A percentile compares a stretch with the other conserved stretches of the same genome.
These are phyloP conservation scores for Picea sitchensis DNA, from an alignment of 75 land plant species.

Conservation along the genomic window DNA sequence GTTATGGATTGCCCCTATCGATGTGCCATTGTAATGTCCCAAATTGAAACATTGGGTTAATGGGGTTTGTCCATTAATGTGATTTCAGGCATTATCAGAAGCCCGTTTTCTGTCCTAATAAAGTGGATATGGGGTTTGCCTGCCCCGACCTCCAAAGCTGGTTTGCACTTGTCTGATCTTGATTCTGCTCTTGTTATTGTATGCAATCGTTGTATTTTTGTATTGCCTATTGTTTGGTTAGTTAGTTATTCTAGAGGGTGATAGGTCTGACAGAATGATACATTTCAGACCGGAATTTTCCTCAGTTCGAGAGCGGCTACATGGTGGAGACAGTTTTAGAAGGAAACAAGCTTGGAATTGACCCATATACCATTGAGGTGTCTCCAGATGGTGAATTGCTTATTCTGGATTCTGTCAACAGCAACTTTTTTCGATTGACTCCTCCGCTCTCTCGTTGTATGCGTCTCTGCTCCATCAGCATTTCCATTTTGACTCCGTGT, in stretches of 20 bases:
- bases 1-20: background rate
- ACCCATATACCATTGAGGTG: constrained; percentile 49
- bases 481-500: background rate
- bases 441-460: constrained; percentile 78
- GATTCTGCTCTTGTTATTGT: background rate
- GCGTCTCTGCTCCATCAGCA: constrained; percentile 5
- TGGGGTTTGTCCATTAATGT: background rate
- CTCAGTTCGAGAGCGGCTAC: constrained; percentile 69
- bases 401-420: constrained; percentile 64
- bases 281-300: constrained; percentile 42
- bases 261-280: constrained; percentile 7
- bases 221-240: background rate
- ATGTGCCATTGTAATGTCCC: background rate
- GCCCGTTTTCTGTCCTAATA: constrained; percentile 41
- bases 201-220: background rate
- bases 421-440: constrained; percentile 57
- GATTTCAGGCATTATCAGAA: constrained; percentile 37
- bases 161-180: constrained; percentile 16
- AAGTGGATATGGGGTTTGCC: constrained; percentile 41
- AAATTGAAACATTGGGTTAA: background rate
- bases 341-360: constrained; percentile 69
- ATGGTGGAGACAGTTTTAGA: constrained; percentile 74
- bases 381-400: constrained; percentile 64
- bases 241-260: background rate
- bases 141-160: constrained; percentile 32